phyloP scores from a whole-genome alignment of 2,329 filamentous ascomycete genomes.

The Verticillium zaregamsianum region DNA sequence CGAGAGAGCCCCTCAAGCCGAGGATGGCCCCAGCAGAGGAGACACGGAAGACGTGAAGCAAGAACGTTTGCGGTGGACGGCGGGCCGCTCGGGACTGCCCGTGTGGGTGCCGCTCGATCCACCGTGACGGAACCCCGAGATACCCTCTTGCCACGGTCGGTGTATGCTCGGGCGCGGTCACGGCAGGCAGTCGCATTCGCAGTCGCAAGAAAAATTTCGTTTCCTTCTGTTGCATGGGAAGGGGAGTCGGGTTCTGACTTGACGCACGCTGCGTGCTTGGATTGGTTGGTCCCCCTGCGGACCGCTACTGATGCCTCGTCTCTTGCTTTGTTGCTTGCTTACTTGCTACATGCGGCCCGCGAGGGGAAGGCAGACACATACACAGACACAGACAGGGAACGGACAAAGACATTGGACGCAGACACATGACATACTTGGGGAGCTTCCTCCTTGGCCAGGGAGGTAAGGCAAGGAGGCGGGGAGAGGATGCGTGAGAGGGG shows the following conservation, averaged over 20 bases:
- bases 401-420: background rate
- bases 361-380: background rate
- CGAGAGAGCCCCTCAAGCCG: background rate
- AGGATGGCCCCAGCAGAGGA: slow-evolving; percentile 1
- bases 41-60: background rate
- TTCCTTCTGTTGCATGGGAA: slow-evolving; percentile 27
- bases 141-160: slow-evolving; percentile 2
- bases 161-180: slow-evolving; percentile 1
- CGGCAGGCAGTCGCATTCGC: background rate
- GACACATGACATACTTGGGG: background rate
- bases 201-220: slow-evolving; percentile 16
- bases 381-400: background rate
- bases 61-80: slow-evolving; percentile 2
- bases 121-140: background rate
- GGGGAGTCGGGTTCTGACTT: slow-evolving; percentile 31
- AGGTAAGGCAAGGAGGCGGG: background rate
- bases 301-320: background rate
- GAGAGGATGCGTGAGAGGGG: background rate
- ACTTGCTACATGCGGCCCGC: background rate
- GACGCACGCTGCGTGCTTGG: slow-evolving; percentile 8
- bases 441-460: background rate
- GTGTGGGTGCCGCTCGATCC: background rate
- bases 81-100: background rate
- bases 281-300: background rate
- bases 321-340: background rate